phyloP scores from a whole-genome alignment of 495 filamentous ascomycete species.

The Neohortaea acidophila region DNA sequence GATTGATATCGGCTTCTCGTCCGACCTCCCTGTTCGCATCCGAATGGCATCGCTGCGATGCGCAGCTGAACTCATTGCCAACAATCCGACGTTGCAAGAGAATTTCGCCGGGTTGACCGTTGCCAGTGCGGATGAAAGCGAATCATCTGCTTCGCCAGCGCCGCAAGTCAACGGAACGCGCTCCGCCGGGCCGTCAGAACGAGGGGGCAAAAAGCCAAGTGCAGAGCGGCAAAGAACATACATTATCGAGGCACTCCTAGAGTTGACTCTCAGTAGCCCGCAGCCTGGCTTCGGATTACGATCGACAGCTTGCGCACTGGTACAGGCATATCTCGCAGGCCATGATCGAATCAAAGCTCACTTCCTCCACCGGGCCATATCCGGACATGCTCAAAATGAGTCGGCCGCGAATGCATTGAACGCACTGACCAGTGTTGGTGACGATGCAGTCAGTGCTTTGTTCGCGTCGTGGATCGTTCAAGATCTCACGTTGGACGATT shows the following conservation, averaged over 20 bases:
- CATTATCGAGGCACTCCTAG: conserved; percentile 87
- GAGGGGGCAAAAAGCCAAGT: conserved; percentile 6
- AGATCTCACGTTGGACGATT: conserved; percentile 73
- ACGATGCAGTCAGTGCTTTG: conserved; percentile 28
- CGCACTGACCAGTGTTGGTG: conserved; percentile 41
- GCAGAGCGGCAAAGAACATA: conserved; percentile 29
- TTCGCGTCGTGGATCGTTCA: conserved; percentile 81
- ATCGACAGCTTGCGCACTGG: conserved; percentile 70
- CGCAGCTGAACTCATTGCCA: conserved; percentile 8
- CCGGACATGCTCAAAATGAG: conserved; percentile 71
- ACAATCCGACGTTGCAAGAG: conserved; percentile 13
- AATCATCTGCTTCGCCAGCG: not conserved
- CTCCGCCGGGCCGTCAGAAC: conserved; percentile 1
- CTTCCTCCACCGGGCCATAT: conserved; percentile 77
- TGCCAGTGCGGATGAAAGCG: not conserved
- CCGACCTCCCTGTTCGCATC: conserved; percentile 5
- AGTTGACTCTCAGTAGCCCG: conserved; percentile 60
- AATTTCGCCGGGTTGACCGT: conserved; percentile 9
- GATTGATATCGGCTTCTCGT: conserved; percentile 11
- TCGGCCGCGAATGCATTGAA: conserved; percentile 75
- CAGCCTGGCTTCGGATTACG: conserved; percentile 61
- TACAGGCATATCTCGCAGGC: conserved; percentile 78
- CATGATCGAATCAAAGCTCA: conserved; percentile 66
- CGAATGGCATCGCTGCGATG: conserved; percentile 5
- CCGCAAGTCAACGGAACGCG: conserved; percentile 6